phyloP scores from a whole-genome alignment of 306 rosid species.

The Cicer judaicum region DNA sequence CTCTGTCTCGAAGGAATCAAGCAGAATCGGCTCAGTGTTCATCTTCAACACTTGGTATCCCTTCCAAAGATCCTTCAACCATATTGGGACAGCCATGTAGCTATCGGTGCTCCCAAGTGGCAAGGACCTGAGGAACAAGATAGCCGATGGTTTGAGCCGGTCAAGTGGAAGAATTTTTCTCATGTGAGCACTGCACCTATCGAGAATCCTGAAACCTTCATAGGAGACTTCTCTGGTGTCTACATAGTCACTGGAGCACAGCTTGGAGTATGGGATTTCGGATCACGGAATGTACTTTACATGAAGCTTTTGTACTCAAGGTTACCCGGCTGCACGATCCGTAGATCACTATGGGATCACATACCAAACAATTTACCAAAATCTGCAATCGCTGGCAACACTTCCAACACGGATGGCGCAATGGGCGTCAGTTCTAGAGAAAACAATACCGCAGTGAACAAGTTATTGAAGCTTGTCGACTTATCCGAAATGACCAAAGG shows the following conservation, averaged over 20 bases:
- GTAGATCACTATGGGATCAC: constrained; percentile 84
- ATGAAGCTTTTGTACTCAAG: constrained; percentile 80
- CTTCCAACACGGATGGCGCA: constrained; percentile 45
- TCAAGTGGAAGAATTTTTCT: constrained; percentile 84
- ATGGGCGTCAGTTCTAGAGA: constrained; percentile 58
- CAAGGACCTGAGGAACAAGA: constrained; percentile 91
- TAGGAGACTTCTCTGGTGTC: constrained; percentile 66
- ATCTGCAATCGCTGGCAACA: constrained; percentile 25
- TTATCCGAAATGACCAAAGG: constrained; percentile 73
- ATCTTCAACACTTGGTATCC: constrained; percentile 76
- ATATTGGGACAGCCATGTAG: constrained; percentile 75
- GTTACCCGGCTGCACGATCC: constrained; percentile 78
- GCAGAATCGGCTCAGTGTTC: constrained; percentile 74
- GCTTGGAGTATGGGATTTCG: constrained; percentile 93
- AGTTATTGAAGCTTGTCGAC: constrained; percentile 64
- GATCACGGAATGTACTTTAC: constrained; percentile 74
- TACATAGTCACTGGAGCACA: constrained; percentile 78
- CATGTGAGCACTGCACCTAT: constrained; percentile 87
- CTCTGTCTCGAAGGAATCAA: constrained; percentile 80
- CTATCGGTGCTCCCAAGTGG: constrained; percentile 93
- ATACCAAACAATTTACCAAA: constrained; percentile 49
- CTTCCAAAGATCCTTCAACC: constrained; percentile 83
- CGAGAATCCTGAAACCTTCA: constrained; percentile 70
- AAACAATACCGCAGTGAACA: constrained; percentile 47
- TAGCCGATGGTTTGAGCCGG: constrained; percentile 89